These are phyloP conservation scores for Carex kokanica DNA, from an alignment of 176 grass and related monocot species.

Conservation along the genomic window DNA sequence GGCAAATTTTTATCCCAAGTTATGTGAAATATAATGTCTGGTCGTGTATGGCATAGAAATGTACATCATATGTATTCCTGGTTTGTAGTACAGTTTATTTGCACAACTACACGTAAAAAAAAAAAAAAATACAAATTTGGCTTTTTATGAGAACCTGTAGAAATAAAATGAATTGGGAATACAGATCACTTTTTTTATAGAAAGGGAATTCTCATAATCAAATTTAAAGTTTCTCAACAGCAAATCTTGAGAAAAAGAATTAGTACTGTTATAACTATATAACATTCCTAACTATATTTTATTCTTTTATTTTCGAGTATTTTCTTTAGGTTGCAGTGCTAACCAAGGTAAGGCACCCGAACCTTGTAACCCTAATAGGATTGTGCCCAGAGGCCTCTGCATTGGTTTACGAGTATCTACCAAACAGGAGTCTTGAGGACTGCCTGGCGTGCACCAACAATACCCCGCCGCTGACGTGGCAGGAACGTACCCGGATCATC, in stretches of 20 bases:
- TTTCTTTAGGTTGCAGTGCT: slow-evolving; percentile 50
- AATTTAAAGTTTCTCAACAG: background rate
- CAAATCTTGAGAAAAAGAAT: background rate
- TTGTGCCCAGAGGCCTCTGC: slow-evolving; percentile 46
- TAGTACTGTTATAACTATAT: background rate
- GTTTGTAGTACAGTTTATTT: background rate
- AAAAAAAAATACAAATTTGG: background rate
- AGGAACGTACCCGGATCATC: slow-evolving; percentile 52
- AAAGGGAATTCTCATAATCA: background rate
- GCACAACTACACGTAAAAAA: background rate
- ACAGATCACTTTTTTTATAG: background rate
- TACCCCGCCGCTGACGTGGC: slow-evolving; percentile 57
- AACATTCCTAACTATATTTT: slow-evolving; percentile 5
- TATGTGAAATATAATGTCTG: background rate
- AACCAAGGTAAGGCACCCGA: slow-evolving; percentile 67
- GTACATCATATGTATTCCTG: background rate
- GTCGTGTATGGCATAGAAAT: background rate
- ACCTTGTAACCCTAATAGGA: slow-evolving; percentile 64
- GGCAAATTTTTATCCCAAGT: background rate
- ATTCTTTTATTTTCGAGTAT: background rate
- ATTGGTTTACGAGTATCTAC: slow-evolving; percentile 69
- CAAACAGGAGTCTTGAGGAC: slow-evolving; percentile 74
- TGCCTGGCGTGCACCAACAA: slow-evolving; percentile 27
- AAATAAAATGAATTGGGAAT: background rate
- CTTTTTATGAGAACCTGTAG: background rate